These are phyloP conservation scores for Beta macrorhiza DNA, from an alignment of 179 eudicot species.

Conservation along the genomic window DNA sequence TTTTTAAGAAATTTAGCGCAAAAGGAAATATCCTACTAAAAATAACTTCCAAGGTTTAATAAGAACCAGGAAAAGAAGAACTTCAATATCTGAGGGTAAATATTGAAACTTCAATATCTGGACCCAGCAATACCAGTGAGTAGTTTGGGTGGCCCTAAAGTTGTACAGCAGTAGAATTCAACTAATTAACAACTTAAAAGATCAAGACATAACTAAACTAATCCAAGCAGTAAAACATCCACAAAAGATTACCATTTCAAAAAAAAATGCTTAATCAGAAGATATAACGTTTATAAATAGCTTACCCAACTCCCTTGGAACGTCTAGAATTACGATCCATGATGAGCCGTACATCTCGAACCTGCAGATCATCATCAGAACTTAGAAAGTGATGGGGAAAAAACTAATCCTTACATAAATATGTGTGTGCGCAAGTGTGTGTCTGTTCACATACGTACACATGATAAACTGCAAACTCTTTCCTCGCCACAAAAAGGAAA, in stretches of 20 bases:
- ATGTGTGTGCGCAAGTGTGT: too few relatives aligned
- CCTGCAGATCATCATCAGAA: conserved; percentile 40
- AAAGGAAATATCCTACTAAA: not conserved
- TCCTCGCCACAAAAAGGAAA: too few relatives aligned
- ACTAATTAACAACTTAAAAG: not conserved
- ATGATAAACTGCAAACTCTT: too few relatives aligned
- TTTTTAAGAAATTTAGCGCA: not conserved
- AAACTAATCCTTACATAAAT: too few relatives aligned
- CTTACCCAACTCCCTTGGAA: conserved; percentile 77
- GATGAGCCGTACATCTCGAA: conserved; percentile 87
- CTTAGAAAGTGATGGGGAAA: not conserved
- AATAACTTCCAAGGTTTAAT: too few relatives aligned
- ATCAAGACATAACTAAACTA: not conserved
- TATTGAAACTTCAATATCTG: not conserved
- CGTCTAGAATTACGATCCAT: conserved; percentile 89
- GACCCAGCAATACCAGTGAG: not conserved
- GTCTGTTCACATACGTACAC: too few relatives aligned
- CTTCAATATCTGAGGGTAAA: not conserved
- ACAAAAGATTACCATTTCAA: not conserved
- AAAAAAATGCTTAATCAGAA: not conserved
- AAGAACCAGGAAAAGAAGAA: not conserved
- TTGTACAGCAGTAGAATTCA: not conserved
- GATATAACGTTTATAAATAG: not conserved
- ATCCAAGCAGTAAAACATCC: not conserved
- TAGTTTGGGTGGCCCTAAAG: not conserved